Conservation (phyloP, 2,329 filamentous ascomycete genomes). For the Cercospora sp. region DNA sequence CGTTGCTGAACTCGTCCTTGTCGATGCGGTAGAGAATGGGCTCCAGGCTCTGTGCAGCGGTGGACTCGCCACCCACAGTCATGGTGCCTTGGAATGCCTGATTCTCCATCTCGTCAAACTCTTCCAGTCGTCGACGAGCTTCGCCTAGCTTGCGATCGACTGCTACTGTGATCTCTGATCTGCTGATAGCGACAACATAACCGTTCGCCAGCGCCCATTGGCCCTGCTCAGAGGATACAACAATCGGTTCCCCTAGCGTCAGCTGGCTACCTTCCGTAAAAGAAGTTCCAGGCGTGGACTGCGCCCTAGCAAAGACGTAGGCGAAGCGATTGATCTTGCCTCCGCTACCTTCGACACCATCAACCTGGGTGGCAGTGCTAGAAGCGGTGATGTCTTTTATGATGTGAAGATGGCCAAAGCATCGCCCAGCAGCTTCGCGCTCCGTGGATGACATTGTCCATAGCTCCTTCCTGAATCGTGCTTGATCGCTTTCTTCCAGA, state of each 20-base stretch:
- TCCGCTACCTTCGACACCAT: slow-evolving; percentile 44
- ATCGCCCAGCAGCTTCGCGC: slow-evolving; percentile 83
- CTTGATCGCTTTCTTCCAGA: slow-evolving; percentile 87
- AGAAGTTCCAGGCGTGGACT: slow-evolving; percentile 61
- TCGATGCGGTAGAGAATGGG: slow-evolving; percentile 79
- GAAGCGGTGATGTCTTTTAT: slow-evolving; percentile 48
- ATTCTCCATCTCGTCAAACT: slow-evolving; percentile 74
- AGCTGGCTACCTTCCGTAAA: slow-evolving; percentile 86
- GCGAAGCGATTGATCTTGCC: slow-evolving; percentile 88
- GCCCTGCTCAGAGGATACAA: slow-evolving; percentile 92
- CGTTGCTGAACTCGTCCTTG: slow-evolving; percentile 98
- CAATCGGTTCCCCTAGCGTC: slow-evolving; percentile 81
- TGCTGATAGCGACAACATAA: slow-evolving; percentile 77
- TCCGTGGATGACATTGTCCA: slow-evolving; percentile 95
- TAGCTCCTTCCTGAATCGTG: slow-evolving; percentile 82
- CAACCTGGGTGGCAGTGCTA: slow-evolving; percentile 25
- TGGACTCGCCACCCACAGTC: slow-evolving; percentile 62
- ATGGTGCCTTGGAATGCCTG: slow-evolving; percentile 91
- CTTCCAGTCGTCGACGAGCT: slow-evolving; percentile 70
- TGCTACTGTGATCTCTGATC: slow-evolving; percentile 76
- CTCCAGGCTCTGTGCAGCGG: slow-evolving; percentile 41
- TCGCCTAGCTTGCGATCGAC: slow-evolving; percentile 91
- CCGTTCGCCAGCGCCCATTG: slow-evolving; percentile 95
- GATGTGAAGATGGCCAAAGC: slow-evolving; percentile 85
- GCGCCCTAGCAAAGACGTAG: slow-evolving; percentile 75